Percentiles rank a stretch among this genome's conserved stretches.
Conservation (phyloP, 2,329 filamentous ascomycete species). For the Fusarium penzigii region DNA sequence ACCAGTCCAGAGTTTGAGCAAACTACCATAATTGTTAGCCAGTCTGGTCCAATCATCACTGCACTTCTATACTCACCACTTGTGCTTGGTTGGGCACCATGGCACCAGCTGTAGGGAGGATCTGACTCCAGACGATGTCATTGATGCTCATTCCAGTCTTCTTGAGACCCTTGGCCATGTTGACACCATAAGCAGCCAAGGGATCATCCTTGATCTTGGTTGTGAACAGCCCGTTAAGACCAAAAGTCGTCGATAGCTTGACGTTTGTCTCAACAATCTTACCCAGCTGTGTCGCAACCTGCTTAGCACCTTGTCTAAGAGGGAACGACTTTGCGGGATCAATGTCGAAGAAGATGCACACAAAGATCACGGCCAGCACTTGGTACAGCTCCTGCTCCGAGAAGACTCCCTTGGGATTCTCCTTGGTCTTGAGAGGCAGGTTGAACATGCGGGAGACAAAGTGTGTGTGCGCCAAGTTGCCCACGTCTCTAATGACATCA, state of each 20-base stretch:
- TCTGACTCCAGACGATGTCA: constrained; percentile 71
- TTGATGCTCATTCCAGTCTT: constrained; percentile 62
- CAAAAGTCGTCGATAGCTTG: constrained; percentile 52
- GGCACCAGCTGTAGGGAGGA: constrained; percentile 66
- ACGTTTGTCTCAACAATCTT: constrained; percentile 64
- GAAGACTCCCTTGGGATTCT: constrained; percentile 60
- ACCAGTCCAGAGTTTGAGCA: constrained; percentile 72
- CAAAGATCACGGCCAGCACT: constrained; percentile 66
- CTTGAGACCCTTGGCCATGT: constrained; percentile 64
- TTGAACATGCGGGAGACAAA: constrained; percentile 65
- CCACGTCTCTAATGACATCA: constrained; percentile 71
- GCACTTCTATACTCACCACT: constrained; percentile 50
- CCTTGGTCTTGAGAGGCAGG: constrained; percentile 64
- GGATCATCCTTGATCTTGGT: constrained; percentile 51
- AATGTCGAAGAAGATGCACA: constrained; percentile 64
- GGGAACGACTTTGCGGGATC: constrained; percentile 69
- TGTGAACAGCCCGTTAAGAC: constrained; percentile 50
- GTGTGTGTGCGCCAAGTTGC: constrained; percentile 65
- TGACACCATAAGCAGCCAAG: constrained; percentile 63
- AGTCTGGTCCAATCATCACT: neutral
- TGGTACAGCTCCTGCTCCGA: constrained; percentile 59
- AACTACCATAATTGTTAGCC: constrained; percentile 50
- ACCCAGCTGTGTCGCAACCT: constrained; percentile 60
- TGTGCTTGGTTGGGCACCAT: constrained; percentile 72
- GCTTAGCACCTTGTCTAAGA: constrained; percentile 58